These are phyloP conservation scores for Plasmopara muralis DNA, from an alignment of 352 stramenopile species.

Conservation along the genomic window DNA sequence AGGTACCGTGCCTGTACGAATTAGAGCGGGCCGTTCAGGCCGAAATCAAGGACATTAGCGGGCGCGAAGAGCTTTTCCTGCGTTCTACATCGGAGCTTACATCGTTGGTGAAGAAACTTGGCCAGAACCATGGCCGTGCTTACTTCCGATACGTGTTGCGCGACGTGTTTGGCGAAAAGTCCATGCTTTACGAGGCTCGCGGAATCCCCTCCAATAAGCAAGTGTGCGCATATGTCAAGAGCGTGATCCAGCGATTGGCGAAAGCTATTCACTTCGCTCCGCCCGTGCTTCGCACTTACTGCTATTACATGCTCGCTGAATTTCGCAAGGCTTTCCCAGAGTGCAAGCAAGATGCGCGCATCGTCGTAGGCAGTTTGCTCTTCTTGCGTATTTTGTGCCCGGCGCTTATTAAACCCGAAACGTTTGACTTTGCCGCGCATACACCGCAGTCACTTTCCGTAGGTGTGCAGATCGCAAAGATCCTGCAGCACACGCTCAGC, in stretches of 20 bases:
- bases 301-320: conserved; percentile 63
- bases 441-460: conserved; percentile 39
- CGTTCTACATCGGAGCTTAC: conserved; percentile 69
- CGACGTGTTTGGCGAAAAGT: conserved; percentile 67
- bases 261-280: conserved; percentile 72
- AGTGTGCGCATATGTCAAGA: conserved; percentile 49
- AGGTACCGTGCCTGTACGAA: conserved; percentile 57
- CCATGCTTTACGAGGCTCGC: conserved; percentile 33
- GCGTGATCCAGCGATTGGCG: conserved; percentile 54
- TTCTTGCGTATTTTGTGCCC: conserved; percentile 75
- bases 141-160: conserved; percentile 81
- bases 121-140: conserved; percentile 52
- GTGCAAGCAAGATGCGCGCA: conserved; percentile 48
- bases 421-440: conserved; percentile 67
- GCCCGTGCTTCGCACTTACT: conserved; percentile 60
- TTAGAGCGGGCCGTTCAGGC: conserved; percentile 62
- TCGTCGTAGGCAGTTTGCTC: conserved; percentile 69
- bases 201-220: conserved; percentile 28
- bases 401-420: conserved; percentile 74
- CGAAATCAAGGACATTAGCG: conserved; percentile 50
- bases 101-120: conserved; percentile 61
- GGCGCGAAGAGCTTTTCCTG: conserved; percentile 74
- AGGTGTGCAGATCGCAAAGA: conserved; percentile 73
- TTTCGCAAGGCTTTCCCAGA: conserved; percentile 64
- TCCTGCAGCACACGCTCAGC: conserved; percentile 70